phyloP scores from a whole-genome alignment of 257 asterid genomes.

The Nicotiana attenuata region DNA sequence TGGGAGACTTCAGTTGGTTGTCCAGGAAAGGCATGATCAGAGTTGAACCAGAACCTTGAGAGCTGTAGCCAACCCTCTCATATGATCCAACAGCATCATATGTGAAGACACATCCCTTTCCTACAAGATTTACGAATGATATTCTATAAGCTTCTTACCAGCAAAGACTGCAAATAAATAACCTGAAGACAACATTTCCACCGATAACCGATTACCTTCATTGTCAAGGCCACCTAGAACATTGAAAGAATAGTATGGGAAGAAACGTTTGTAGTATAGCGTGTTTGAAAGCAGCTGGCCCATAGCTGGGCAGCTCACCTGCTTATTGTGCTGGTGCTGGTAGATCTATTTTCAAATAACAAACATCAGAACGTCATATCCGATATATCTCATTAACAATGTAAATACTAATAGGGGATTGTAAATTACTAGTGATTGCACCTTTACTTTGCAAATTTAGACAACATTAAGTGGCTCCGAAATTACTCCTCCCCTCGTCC shows the following conservation, averaged over 20 bases:
- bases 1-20: conserved; percentile 44
- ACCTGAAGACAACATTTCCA: not conserved
- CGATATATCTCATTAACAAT: not conserved
- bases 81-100: conserved; percentile 97
- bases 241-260: conserved; percentile 84
- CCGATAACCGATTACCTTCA: conserved; percentile 47
- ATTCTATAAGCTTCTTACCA: not conserved
- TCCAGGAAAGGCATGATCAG: conserved; percentile 94
- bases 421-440: no score
- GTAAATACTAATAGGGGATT: not conserved
- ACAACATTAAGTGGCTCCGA: no score
- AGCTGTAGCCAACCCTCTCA: conserved; percentile 95
- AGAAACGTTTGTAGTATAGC: conserved; percentile 84
- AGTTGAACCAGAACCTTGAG: conserved; percentile 95
- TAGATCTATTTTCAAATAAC: conserved; percentile 39
- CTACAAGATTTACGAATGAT: conserved; percentile 26
- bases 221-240: conserved; percentile 92
- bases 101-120: conserved; percentile 96
- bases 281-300: conserved; percentile 90
- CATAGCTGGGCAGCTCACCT: conserved; percentile 98
- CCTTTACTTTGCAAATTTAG: no score
- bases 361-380: not conserved
- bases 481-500: no score
- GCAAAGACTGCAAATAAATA: not conserved
- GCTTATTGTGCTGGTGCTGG: conserved; percentile 96